Evolutionary conservation across 441 rosid species (phyloP), one percentile per base, ranked within the genome.

Genomic region (Populus hybrid): DNA sequence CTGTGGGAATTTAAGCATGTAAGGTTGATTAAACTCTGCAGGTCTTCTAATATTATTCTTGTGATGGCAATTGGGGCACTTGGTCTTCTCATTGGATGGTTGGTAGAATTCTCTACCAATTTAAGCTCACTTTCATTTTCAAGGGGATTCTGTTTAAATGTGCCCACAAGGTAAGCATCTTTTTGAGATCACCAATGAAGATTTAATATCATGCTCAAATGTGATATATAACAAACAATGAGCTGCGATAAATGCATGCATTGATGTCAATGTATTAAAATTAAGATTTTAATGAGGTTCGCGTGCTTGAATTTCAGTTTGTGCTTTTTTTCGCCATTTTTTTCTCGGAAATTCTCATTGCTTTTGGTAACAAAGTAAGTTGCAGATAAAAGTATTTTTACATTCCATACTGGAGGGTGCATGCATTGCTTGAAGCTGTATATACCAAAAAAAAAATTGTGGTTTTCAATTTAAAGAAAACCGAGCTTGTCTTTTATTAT

Each of bases 71-170:
- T 96, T 56, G 98, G 99, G 21, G 85, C 86, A 45, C 70, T 83
- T 20, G 99, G 94, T 78, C 98, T 96, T 74, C 86, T 96, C 74
- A 72, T 94, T 24, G 98, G 97, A 38, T 93, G 87, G 92, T 77
- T 94, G 69, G 83, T 93, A 79, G 99, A 96, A 78, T 82, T 94
- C 64, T 82, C 90, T 24, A 85, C 89, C 72, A 91, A 91, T 80
- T 79, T 83, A 77, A 83, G 94, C 73, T 87, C 93, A 21, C 82
- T 89, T 79, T 87, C 90, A 31, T 85, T 87, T 56, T 81, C 94
- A 33, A 65, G 75, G 23, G 87, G 85, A 50, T 79, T 87, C 63
- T 87, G 90, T 78, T 76, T 83, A 61, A 88, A 82, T 80, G 28
- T 86, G 70, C 75, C 65, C 7, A 73, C 74, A 80, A 84, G 94